Evolutionary conservation across 495 filamentous ascomycete species (phyloP), one percentile per base, ranked within the genome.

Genomic region (Apiosordaria backusii): DNA sequence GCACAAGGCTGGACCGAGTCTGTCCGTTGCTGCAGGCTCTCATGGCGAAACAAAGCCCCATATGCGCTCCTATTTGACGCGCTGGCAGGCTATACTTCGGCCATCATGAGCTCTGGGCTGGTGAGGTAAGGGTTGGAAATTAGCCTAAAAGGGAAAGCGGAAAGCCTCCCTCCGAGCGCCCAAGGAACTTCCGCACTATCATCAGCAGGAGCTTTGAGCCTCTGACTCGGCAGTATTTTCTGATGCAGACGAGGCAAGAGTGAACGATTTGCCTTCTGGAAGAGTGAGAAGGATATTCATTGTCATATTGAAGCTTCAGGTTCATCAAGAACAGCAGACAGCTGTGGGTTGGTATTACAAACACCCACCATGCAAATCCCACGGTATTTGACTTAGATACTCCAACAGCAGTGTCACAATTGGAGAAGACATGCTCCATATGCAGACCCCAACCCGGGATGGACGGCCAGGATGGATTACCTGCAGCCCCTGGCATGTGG

Each of bases 141-240:
- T 74, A 74, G 65, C 76, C 77, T 71, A 72, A 78, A 78, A 45
- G 15, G 70, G 70, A 71, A 13, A 15, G 61, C 77, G 77, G 77
- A 76, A 63, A 57, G 61, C 53, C 62, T 63, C 25, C 61, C 62
- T 77, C 77, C 77, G 77, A 67, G 59, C 60, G 69, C 64, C 65
- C 71, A 67, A 70, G 65, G 63, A 40, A 64, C 62, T 61, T 23
- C 60, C 50, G 19, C 26, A 13, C 55, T 61, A 52, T 3, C 27
- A 64, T 57, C 25, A 35, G 59, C 59, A 61, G 59, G 59, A 61
- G 59, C 27, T 61, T 61, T 27, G 52, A 23, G 19, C 52, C 52
- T 19, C n/a, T 55, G n/a, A 19, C 52, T 55, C 52, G 52, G 52
- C 52, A 55, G 5, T 55, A 18, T 55, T 55, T 55, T 55, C n/a